Base-by-base conservation (phyloP, 2,329 filamentous ascomycete species). In the Pseudocercospora vitis region DNA sequence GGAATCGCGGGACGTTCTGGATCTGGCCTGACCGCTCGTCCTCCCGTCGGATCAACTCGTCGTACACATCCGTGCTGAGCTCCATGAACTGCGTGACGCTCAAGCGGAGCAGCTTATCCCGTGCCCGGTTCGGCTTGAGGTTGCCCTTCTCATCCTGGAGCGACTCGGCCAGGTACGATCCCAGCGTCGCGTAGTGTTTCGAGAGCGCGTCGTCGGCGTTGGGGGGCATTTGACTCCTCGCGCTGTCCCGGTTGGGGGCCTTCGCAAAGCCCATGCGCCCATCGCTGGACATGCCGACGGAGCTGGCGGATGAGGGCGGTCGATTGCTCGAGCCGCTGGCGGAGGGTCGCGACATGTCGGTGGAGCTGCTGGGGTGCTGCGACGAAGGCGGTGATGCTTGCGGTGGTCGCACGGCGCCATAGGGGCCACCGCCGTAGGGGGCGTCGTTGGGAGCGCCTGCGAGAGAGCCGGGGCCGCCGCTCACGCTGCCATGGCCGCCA, bases 21-120 rank as follows among this genome's bases (percentile, higher is more conserved):
- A 74, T 74, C 24, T 74, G 71, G 47, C 71, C 68, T 59, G 70
- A 68, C 31, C 75, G 73, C 48, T 78, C 79, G 61, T 88, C 82
- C 72, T 97, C 91, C 60, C 94, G 84, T 55, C 94, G 86, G 63
- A 95, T 80, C 61, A 97, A 79, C 74, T 99, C 94, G 73, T 99
- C 94, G 74, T 88, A 97, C 33, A 99, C 92, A 74, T 99, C 94
- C 53, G 92, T 97, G 73, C 91, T 96, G 58, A 99, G 81, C 75
- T 99, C 94, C 73, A 95, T 90, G 72, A 99, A 97, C 72, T 99
- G 94, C 23, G 95, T 89, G 1, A 87, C 79, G 0, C 91, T 96
- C 48, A 99, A 81, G 55, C 92, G 85, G 56, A 96, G 80, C 53
- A 97, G 80, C 78, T 99, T 99, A 73, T 97, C 94, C 67, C 91